A percentile compares a stretch with the other conserved stretches of the same genome.
These are phyloP conservation scores for Colletotrichum tabaci DNA, from an alignment of 2,329 filamentous ascomycete genomes.

Conservation along the genomic window DNA sequence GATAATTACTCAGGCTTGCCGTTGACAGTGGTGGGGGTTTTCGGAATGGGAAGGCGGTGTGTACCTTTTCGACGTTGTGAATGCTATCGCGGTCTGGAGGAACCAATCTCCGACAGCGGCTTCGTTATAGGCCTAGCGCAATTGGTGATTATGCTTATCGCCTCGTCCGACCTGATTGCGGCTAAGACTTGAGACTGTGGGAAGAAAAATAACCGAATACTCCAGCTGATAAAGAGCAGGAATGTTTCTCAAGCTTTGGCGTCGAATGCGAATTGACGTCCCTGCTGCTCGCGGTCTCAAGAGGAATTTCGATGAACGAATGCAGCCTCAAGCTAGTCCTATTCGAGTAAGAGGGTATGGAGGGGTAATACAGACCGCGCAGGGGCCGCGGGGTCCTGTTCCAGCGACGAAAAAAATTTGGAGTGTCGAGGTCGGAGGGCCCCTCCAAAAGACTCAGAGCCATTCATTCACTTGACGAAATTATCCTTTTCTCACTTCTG, in stretches of 20 bases:
- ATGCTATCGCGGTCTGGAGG: conserved; percentile 33
- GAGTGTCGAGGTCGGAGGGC: conserved; percentile 40
- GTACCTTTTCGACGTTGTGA: conserved; percentile 9
- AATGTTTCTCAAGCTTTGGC: neutral
- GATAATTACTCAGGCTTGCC: conserved; percentile 39
- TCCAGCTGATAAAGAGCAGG: neutral
- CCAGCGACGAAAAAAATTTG: conserved; percentile 38
- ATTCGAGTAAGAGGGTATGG: conserved; percentile 27
- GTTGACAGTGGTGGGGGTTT: conserved; percentile 32
- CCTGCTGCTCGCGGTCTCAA: neutral
- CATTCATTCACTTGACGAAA: conserved; percentile 29
- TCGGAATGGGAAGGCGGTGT: conserved; percentile 32
- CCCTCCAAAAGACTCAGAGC: conserved; percentile 39
- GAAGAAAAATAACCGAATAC: neutral
- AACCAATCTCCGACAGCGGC: conserved; percentile 28
- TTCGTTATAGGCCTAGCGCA: conserved; percentile 5
- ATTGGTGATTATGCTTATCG: neutral
- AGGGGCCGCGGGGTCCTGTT: conserved; percentile 39
- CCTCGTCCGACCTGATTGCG: neutral
- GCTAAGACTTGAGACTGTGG: too few relatives aligned
- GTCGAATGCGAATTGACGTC: neutral
- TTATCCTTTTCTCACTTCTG: conserved; percentile 21
- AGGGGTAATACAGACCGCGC: conserved; percentile 35
- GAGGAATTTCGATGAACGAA: neutral
- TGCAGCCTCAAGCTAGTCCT: neutral